phyloP scores from a whole-genome alignment of 192 early-diverging fungal species.

The Thoreauomyces humboldtii region DNA sequence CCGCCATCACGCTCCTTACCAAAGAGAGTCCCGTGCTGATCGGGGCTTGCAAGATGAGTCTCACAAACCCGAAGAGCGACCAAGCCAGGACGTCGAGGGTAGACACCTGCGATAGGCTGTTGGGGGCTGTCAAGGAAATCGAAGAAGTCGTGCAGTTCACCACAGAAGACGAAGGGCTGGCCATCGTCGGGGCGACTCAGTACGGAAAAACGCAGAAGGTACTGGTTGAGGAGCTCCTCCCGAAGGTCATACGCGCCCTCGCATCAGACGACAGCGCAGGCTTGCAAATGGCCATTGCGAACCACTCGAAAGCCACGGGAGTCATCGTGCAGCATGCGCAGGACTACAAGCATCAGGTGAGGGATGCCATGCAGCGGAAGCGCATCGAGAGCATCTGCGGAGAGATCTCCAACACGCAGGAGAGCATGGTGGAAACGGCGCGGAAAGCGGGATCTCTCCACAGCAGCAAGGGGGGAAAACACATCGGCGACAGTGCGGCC shows the following conservation, averaged over 20 bases:
- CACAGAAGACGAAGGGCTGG: constrained; percentile 33
- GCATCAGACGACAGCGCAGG: constrained; percentile 1
- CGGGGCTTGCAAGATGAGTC: constrained; percentile 27
- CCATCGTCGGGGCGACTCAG: constrained; percentile 14
- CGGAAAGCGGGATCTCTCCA: no score
- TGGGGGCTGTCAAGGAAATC: constrained; percentile 27
- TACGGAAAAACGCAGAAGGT: constrained; percentile 15
- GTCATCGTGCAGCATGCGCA: constrained; percentile 17
- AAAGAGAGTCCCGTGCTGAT: constrained; percentile 41
- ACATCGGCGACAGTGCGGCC: background rate
- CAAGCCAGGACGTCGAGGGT: background rate
- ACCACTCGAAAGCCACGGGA: constrained; percentile 13
- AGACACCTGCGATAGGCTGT: constrained; percentile 20
- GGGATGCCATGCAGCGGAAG: constrained; percentile 13
- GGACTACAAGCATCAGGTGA: background rate
- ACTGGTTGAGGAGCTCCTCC: constrained; percentile 7
- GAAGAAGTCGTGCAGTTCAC: constrained; percentile 36
- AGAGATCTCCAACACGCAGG: constrained; percentile 17
- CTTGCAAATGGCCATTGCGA: constrained; percentile 13
- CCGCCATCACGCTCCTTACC: constrained; percentile 23
- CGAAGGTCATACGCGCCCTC: constrained; percentile 14
- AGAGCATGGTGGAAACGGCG: constrained; percentile 9
- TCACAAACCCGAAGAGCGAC: constrained; percentile 15
- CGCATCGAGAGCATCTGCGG: constrained; percentile 13
- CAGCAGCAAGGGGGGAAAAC: no score